A percentile compares a stretch with the other conserved stretches of the same genome.
Conservation (phyloP, 2,329 filamentous ascomycete species). For the Epichloe sibirici region DNA sequence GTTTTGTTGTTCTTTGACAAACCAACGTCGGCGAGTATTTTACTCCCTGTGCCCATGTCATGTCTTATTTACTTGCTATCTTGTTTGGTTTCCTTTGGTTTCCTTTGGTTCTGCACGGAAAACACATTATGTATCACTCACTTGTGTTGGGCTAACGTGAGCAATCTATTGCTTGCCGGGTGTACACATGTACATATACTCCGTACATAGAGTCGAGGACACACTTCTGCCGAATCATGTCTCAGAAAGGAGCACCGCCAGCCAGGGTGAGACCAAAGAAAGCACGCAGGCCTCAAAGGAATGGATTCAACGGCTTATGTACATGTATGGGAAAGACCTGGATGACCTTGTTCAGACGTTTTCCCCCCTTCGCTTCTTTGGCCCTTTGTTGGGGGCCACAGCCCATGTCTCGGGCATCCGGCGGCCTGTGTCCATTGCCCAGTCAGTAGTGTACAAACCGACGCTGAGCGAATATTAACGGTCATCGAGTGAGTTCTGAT, state of each 20-base stretch:
- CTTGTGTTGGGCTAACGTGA: not conserved
- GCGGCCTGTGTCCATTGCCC: slow-evolving; percentile 21
- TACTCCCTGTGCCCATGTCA: not conserved
- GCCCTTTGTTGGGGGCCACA: slow-evolving; percentile 23
- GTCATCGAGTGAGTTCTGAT: slow-evolving; percentile 6
- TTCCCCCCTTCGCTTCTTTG: not conserved
- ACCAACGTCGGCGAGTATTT: not conserved
- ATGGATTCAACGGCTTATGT: not conserved
- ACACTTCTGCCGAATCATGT: slow-evolving; percentile 36
- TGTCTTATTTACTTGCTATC: no score
- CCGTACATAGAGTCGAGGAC: slow-evolving; percentile 23
- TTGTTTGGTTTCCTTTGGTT: not conserved
- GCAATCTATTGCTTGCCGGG: not conserved
- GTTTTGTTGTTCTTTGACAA: slow-evolving; percentile 4
- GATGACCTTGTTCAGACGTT: not conserved
- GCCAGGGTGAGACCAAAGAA: slow-evolving; percentile 30
- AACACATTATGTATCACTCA: no score
- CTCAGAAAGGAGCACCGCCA: slow-evolving; percentile 30
- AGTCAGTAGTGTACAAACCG: slow-evolving; percentile 21
- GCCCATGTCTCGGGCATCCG: slow-evolving; percentile 17
- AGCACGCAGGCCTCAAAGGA: not conserved
- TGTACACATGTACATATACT: no score
- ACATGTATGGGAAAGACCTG: not conserved
- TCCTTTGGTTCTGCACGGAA: not conserved
- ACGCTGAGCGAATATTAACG: not conserved